These are phyloP conservation scores for Xylaria venustula DNA, from an alignment of 495 filamentous ascomycete species.

Conservation along the genomic window DNA sequence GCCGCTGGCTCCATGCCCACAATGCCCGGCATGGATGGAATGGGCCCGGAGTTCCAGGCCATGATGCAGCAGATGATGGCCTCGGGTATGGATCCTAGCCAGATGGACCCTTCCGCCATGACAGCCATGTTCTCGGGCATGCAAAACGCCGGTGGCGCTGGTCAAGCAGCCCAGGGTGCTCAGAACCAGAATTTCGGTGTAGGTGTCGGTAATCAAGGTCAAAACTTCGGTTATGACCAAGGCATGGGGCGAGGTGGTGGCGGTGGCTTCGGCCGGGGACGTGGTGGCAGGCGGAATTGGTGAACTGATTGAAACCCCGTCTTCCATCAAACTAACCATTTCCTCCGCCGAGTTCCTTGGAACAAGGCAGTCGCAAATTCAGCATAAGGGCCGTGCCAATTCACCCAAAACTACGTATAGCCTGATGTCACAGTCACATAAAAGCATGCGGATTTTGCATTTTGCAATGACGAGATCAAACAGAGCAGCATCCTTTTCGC, in stretches of 20 bases:
- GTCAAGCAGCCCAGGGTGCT: slow-evolving; percentile 35
- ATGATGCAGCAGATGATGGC: slow-evolving; percentile 83
- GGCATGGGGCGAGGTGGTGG: slow-evolving; percentile 45
- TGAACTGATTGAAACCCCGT: slow-evolving; percentile 2
- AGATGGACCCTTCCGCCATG: slow-evolving; percentile 65
- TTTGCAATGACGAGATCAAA: too few relatives aligned
- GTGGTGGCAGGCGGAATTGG: slow-evolving; percentile 38
- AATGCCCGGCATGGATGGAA: slow-evolving; percentile 69
- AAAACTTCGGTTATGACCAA: slow-evolving; percentile 58
- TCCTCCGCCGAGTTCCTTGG: background rate
- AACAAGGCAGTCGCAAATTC: background rate
- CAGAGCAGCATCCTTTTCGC: too few relatives aligned
- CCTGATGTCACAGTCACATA: too few relatives aligned
- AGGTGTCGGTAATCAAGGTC: slow-evolving; percentile 48
- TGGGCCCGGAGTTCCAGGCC: slow-evolving; percentile 75
- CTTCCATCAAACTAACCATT: background rate
- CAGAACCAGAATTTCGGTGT: slow-evolving; percentile 48
- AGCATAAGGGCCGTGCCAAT: background rate
- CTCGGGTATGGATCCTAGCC: slow-evolving; percentile 74
- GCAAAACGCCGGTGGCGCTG: slow-evolving; percentile 39
- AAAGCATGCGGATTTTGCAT: too few relatives aligned
- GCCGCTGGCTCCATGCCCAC: slow-evolving; percentile 57
- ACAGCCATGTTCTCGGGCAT: slow-evolving; percentile 51
- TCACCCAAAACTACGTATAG: background rate
- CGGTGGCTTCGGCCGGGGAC: slow-evolving; percentile 43